Evolutionary conservation across 1,284 basidiomycete species (phyloP), one percentile per base, ranked within the genome.

Genomic region (Moesziomyces sp.): DNA sequence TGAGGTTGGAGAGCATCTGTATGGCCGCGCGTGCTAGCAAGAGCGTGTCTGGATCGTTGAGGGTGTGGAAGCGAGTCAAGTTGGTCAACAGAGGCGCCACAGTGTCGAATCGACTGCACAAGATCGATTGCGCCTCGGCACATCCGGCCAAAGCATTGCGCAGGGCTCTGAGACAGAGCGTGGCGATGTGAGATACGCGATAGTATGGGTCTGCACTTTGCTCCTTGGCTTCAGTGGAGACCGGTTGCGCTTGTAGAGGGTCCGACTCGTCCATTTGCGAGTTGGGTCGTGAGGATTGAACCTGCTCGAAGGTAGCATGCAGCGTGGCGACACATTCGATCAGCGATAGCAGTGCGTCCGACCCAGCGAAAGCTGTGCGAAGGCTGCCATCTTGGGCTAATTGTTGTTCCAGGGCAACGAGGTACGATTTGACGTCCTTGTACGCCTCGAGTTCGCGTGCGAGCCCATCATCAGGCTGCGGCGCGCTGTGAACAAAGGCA

Each of bases 1-100:
- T 59, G 13, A 74, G 54, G 24, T 76, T 76, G 44, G 71, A 67
- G 2, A 76, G 66, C 55, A 76, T 58, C 49, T 76, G 74, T 10
- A 48, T 66, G 6, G 55, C 63, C 2, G 72, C 46, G 9, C 74
- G 59, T 21, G 57, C 52, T 8, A 76, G 52, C 0, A 61, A 51
- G 5, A 51, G 19, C 44, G 53, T 46, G 18, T 68, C 64, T 3
- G 70, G 58, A 18, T 73, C 64, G 46, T 59, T 68, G 47, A 68
- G 26, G 6, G 64, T 66, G 26, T 67, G 64, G 30, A 67, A 73
- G 24, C 56, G 58, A 11, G 70, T 64, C 44, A 67, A 21, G 42
- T 62, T 59, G 40, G 45, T 47, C n/a, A 68, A 30, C 30, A 73
- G 53, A 14, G 69, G 63, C 8, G 38, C 35, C 10, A 66, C 30